Percentiles rank a stretch among this genome's conserved stretches.
phyloP scores from a whole-genome alignment of 2,329 filamentous ascomycete species.

The Xylaria polymorpha region DNA sequence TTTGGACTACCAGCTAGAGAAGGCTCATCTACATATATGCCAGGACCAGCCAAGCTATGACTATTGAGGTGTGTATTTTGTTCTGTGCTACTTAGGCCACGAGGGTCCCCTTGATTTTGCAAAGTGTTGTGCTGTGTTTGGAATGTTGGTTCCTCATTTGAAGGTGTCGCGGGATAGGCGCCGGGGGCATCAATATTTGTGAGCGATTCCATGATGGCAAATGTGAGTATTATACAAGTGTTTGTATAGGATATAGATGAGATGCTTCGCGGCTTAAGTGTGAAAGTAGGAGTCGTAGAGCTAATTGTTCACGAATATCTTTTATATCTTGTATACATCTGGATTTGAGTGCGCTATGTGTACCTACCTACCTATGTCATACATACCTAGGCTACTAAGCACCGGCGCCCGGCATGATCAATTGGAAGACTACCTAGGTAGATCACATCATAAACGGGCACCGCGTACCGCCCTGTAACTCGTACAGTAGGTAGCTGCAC shows the following conservation, averaged over 20 bases:
- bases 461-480: background rate
- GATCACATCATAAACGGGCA: conserved; percentile 21
- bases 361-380: too few relatives aligned
- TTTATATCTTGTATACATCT: conserved; percentile 16
- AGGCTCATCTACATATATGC: background rate
- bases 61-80: too few relatives aligned
- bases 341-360: too few relatives aligned
- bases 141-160: conserved; percentile 25
- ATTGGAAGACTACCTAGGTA: conserved; percentile 4
- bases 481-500: background rate
- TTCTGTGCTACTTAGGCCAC: too few relatives aligned
- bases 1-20: background rate
- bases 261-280: background rate
- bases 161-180: conserved; percentile 39
- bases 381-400: too few relatives aligned
- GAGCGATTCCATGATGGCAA: conserved; percentile 38
- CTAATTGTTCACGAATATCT: background rate
- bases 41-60: too few relatives aligned
- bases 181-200: conserved; percentile 37
- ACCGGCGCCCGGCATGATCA: background rate
- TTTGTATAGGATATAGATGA: background rate
- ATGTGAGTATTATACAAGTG: background rate
- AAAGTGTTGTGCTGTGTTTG: background rate
- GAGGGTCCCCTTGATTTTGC: background rate
- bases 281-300: background rate